Evolutionary conservation across 495 filamentous ascomycete species (phyloP).

Genomic region (Astrothelium subdiscretum): DNA sequence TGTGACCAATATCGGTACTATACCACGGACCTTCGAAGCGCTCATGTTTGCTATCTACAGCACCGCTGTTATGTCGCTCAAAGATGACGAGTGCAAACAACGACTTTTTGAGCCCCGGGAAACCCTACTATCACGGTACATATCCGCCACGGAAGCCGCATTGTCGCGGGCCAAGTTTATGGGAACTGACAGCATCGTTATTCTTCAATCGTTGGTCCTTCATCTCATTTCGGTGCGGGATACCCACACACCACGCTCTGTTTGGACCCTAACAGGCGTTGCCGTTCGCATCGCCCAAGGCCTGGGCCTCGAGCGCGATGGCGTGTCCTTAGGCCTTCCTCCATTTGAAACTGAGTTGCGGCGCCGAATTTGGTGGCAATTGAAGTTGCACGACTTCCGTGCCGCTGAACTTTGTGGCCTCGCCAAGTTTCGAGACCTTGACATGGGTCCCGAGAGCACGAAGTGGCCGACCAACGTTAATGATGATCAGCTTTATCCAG

Average conservation of each 20-base stretch:
- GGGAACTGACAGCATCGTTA: conserved; percentile 3
- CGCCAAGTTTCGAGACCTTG: conserved; percentile 3
- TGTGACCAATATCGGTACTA: conserved; percentile 18
- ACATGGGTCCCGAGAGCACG: conserved; percentile 1
- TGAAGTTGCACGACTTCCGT: conserved; percentile 4
- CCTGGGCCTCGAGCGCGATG: conserved; percentile 5
- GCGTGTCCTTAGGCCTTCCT: background rate
- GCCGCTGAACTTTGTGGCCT: conserved; percentile 2
- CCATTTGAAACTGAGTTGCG: conserved; percentile 8
- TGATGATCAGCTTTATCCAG: conserved; percentile 9
- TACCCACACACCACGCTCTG: background rate
- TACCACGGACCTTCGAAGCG: conserved; percentile 42
- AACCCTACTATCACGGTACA: conserved; percentile 3
- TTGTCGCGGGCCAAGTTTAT: conserved; percentile 11
- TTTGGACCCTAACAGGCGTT: conserved; percentile 11
- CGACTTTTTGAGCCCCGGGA: background rate
- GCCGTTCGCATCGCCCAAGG: conserved; percentile 5
- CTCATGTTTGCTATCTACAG: conserved; percentile 27
- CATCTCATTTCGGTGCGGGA: conserved; percentile 4
- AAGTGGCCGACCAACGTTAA: conserved; percentile 12
- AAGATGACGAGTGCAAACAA: conserved; percentile 9
- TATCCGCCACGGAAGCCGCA: conserved; percentile 7
- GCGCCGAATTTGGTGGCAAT: conserved; percentile 6
- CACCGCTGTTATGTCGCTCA: conserved; percentile 4
- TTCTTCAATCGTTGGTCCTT: conserved; percentile 11